Evolutionary conservation across 768 basidiomycete genomes (phyloP), one percentile per base, ranked within the genome.

Genomic region (Xerocomellus chrysenteron): DNA sequence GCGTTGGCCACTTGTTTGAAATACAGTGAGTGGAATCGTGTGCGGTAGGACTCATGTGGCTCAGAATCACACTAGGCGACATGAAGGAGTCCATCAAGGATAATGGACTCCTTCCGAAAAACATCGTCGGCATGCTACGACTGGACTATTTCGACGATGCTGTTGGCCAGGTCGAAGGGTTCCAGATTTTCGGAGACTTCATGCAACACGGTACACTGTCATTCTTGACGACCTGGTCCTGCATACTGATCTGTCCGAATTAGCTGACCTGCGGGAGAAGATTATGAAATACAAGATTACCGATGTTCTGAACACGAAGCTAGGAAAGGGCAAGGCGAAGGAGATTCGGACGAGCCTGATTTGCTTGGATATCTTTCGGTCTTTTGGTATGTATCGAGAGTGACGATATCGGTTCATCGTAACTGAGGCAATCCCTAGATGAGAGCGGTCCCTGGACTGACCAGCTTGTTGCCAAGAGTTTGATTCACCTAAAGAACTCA

Each of bases 71-170:
- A 11, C n/a, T 11, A 65, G 65, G 3, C 12, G 56, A 60, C 32
- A 64, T 65, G 61, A 47, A 50, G 19, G 36, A 45, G 12, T 36
- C 24, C 2, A 21, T 65, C 10, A 32, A 32, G 32, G 32, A 32
- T 11, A 14, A 56, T n/a, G 47, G 17, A 3, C 2, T 11, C 10
- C 51, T 60, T 42, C 55, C 58, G 11, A 54, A 57, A 39, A 35
- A 64, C 3, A 60, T 65, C 1, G 58, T 65, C 24, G 43, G 37
- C 17, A 65, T 65, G 65, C 28, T 66, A n/a, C 54, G 55, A 42
- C 28, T 52, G 12, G 61, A 65, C 46, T 65, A 54, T 42, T 65
- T 65, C 45, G 14, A 30, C 11, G 32, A 32, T 32, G 32, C 32
- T 32, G 10, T 32, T 11, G 32, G 32, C 11, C 32, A 32, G 11